Percentiles rank a stretch among this genome's conserved stretches.
Evolutionary conservation across 495 filamentous ascomycete genomes (phyloP).

Genomic region (Opeltia flavorubescens): DNA sequence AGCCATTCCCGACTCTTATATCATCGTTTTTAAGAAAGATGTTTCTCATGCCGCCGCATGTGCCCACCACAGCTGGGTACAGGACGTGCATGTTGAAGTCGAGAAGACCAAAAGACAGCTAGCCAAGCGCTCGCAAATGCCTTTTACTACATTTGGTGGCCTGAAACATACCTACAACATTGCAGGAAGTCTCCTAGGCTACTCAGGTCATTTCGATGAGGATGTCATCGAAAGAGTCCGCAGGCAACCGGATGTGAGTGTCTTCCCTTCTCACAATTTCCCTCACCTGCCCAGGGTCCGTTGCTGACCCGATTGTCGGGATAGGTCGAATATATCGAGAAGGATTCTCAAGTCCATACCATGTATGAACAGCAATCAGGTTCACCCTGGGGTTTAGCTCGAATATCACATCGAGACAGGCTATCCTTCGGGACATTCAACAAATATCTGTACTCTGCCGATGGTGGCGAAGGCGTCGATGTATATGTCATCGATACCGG

Average conservation of each 20-base stretch:
- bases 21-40: slow-evolving; percentile 97
- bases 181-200: slow-evolving; percentile 68
- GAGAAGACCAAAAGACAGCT: slow-evolving; percentile 57
- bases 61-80: slow-evolving; percentile 83
- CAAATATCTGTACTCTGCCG: slow-evolving; percentile 86
- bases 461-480: slow-evolving; percentile 95
- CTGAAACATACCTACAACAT: slow-evolving; percentile 94
- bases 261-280: background rate
- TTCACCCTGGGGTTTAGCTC: slow-evolving; percentile 93
- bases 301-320: too few species aligned
- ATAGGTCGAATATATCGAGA: slow-evolving; percentile 94
- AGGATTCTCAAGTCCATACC: slow-evolving; percentile 79
- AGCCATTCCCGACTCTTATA: slow-evolving; percentile 81
- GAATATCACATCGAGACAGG: slow-evolving; percentile 85
- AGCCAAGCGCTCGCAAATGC: slow-evolving; percentile 74
- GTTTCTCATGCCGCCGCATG: slow-evolving; percentile 50
- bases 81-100: slow-evolving; percentile 56
- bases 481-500: slow-evolving; percentile 98
- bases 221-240: slow-evolving; percentile 85
- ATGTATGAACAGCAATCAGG: slow-evolving; percentile 46
- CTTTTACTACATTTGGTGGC: slow-evolving; percentile 59
- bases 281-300: background rate
- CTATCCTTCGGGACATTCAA: slow-evolving; percentile 87
- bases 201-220: slow-evolving; percentile 93
- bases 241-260: slow-evolving; percentile 87